These are phyloP conservation scores for Cryptococcus sp. DNA, from an alignment of 1,284 basidiomycete species.

Conservation along the genomic window DNA sequence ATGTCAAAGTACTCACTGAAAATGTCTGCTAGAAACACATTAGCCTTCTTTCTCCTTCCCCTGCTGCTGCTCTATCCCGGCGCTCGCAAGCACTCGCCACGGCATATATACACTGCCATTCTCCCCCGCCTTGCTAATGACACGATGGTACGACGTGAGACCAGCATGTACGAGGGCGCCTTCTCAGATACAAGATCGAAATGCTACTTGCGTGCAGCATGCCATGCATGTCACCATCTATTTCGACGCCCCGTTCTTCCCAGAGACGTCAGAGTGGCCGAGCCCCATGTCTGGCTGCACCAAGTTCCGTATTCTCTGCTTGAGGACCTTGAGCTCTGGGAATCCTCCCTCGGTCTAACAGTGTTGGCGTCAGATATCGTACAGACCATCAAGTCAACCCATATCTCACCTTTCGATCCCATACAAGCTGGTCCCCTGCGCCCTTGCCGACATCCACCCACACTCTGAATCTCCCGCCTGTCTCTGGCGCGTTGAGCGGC, in stretches of 20 bases:
- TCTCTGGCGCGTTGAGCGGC: conserved; percentile 73
- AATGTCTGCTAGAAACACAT: no score
- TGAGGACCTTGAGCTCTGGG: conserved; percentile 68
- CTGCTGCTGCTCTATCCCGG: no score
- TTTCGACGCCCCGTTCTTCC: conserved; percentile 2
- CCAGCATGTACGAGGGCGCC: no score
- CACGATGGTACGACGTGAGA: no score
- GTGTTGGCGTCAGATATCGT: background rate
- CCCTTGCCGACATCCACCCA: conserved; percentile 61
- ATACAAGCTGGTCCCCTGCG: conserved; percentile 43
- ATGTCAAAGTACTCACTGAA: no score
- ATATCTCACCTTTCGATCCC: conserved; percentile 48
- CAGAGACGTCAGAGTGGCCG: conserved; percentile 69
- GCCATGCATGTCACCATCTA: background rate
- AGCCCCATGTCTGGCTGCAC: conserved; percentile 72
- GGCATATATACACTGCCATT: no score
- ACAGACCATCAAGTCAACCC: background rate
- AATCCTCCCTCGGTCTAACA: conserved; percentile 81
- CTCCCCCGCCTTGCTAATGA: no score
- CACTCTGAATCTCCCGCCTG: conserved; percentile 79
- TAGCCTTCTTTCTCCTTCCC: no score
- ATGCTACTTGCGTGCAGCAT: background rate
- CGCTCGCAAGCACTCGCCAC: no score
- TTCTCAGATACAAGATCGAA: no score
- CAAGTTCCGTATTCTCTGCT: conserved; percentile 77